Evolutionary conservation across 2,329 filamentous ascomycete species (phyloP), one percentile per base, ranked within the genome.

Genomic region (Claviceps sp.): DNA sequence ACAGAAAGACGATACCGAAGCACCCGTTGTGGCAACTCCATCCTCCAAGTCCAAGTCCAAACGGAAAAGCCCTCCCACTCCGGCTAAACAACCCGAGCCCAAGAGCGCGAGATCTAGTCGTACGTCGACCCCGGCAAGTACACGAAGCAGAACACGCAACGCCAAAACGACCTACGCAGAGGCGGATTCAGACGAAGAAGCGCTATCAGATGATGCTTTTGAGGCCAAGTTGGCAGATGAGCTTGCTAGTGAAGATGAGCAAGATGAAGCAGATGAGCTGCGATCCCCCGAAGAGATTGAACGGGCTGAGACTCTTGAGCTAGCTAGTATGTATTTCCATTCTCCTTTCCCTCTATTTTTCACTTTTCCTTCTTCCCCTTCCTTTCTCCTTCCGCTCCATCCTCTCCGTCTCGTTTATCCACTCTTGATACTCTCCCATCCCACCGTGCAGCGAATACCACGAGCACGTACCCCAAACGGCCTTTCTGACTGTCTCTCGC

Each of bases 61-160:
- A 52, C 61, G 65, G 9, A 71, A 70, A 50, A 58, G 37, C 0
- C 59, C 64, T 0, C 61, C 66, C 0, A 63, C 62, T 0, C 42
- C 55, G 0, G 50, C 61, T 0, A 67, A 71, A 44, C 30, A 34
- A 34, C 65, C 74, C 0, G 62, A 68, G 0, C 71, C 58, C 1
- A 96, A 96, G 64, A 90, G 84, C 55, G 69, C 78, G 0, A 90
- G 85, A 61, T 84, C 85, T 0, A 93, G 84, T 56, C 75, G 84
- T 2, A 77, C 81, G 8, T 88, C 86, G 0, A 95, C 88, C 0
- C 89, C 89, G 1, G 74, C 75, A 0, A 78, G 75, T 30, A 70
- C 65, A 1, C 75, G 76, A 1, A 68, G 70, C 5, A 73, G 80
- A 20, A 68, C 73, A 1, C 75, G 78, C 14, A 78, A 73, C 53